Evolutionary conservation across 257 asterid species (phyloP), one percentile per base, ranked within the genome.

Genomic region (Paraleonurus japonicus): DNA sequence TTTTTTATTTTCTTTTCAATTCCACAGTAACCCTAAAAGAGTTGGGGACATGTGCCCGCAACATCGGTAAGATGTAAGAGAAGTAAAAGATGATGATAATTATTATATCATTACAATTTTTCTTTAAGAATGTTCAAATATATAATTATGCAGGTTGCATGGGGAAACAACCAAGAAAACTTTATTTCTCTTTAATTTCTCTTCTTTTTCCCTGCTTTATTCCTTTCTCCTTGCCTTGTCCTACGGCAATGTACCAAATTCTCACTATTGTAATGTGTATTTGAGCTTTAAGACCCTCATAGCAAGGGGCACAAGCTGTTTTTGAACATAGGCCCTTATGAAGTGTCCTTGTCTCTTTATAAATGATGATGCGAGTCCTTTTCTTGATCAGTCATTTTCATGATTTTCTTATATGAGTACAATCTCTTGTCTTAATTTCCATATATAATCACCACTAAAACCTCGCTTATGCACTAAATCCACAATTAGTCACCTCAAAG

Each of bases 31-130:
- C 19, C 60, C 8, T 55, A 69, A 70, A 50, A 57, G 81, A 63
- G 79, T 75, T 70, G 81, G 91, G 72, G 89, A 79, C 85, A 84
- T 81, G 85, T 84, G 86, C 76, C 96, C 83, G 95, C 89, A 88
- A 82, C 54, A 81, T 74, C 88, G 81, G 85, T 63, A 63, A 59
- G 76, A 58, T 84, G 88, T 83, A 86, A 80, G 83, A 79, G 78
- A 72, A 68, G 84, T 76, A 76, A 88, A 85, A 86, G 95, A 85
- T 70, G 90, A 81, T 84, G 84, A 90, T 86, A 62, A 91, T 88
- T 85, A 87, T 81, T 82, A 74, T 67, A 88, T 88, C 86, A 90
- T 90, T 85, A 85, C 97, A 59, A 78, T 85, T 84, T 75, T 71
- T 64, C 28, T 68, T n/a, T n/a, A 75, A 73, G 75, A 78, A 81